Evolutionary conservation across 2,329 filamentous ascomycete genomes (phyloP), one percentile per base, ranked within the genome.

Genomic region (Cordyceps sp.): DNA sequence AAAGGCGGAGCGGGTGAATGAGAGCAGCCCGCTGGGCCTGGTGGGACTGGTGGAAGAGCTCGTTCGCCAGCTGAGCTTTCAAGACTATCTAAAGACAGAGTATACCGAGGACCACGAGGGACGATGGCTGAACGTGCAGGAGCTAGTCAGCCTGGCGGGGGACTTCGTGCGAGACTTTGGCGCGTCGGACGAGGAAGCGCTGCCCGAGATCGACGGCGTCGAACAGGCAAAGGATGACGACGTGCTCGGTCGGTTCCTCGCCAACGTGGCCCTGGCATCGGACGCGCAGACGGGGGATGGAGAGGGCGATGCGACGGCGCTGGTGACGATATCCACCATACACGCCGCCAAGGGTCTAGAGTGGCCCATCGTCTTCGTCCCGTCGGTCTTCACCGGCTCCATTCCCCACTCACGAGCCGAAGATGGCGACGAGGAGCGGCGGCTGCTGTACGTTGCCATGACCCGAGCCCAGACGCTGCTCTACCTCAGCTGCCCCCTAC

Each of bases 311-410:
- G 61, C 61, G 19, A 68, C 63, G 19, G 61, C 69, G 2, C 64
- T 81, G 42, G 72, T 96, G 15, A 94, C 86, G 0, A 83, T 98
- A 17, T 94, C 85, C 6, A 98, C 88, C 0, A 94, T 98, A 10
- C 88, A 98, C 49, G 85, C 86, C 1, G 84, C 88, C 3, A 98
- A 98, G 53, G 88, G 88, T 4, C 64, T 98, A 1, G 88, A 98
- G 52, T 98, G 90, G 90, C 88, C 88, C 0, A 67, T 93, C 2
- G 84, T 96, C 1, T 96, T 96, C 50, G 75, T 96, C 13, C 86
- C 90, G 6, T 82, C 81, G 2, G 78, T 84, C 18, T 93, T 93
- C 48, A 73, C 85, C 29, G 90, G 88, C 1, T 88, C 79, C 3
- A 92, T 96, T 36, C 88, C 88, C 5, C 88, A 96, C 50, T 78